These are phyloP conservation scores for Ustilago bromivora DNA, from an alignment of 1,284 basidiomycete species.

Conservation along the genomic window DNA sequence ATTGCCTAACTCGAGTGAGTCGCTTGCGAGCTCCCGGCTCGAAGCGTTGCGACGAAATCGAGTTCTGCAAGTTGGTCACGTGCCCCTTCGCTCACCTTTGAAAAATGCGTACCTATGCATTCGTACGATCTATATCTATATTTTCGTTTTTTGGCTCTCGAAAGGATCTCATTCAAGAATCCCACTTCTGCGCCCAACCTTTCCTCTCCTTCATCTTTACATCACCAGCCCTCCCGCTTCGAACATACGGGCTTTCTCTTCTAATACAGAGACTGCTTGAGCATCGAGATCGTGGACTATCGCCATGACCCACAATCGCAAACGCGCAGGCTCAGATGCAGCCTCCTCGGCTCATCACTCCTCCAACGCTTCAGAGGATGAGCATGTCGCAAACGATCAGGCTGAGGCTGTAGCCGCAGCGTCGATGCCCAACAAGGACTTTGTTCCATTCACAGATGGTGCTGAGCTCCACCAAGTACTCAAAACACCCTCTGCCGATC, in stretches of 20 bases:
- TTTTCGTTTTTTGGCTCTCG: too few relatives aligned
- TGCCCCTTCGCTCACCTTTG: too few relatives aligned
- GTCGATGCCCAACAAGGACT: slow-evolving; percentile 15
- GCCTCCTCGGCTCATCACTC: slow-evolving; percentile 24
- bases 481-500: slow-evolving; percentile 47
- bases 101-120: too few relatives aligned
- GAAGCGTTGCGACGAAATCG: too few relatives aligned
- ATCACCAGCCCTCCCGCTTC: not conserved
- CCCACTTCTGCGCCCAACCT: too few relatives aligned
- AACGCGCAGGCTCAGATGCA: slow-evolving; percentile 36
- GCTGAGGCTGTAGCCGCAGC: slow-evolving; percentile 7
- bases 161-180: too few relatives aligned
- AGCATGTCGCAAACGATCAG: slow-evolving; percentile 12
- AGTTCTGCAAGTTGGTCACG: too few relatives aligned
- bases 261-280: not conserved
- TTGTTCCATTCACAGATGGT: slow-evolving; percentile 32
- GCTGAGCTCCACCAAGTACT: slow-evolving; percentile 37
- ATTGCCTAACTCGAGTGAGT: too few relatives aligned
- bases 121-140: too few relatives aligned
- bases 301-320: slow-evolving; percentile 41
- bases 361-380: slow-evolving; percentile 29
- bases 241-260: not conserved
- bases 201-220: not conserved
- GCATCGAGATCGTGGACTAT: not conserved
- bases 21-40: too few relatives aligned